These are phyloP conservation scores for Stylosanthes scabra DNA, from an alignment of 331 rosid species.

Conservation along the genomic window DNA sequence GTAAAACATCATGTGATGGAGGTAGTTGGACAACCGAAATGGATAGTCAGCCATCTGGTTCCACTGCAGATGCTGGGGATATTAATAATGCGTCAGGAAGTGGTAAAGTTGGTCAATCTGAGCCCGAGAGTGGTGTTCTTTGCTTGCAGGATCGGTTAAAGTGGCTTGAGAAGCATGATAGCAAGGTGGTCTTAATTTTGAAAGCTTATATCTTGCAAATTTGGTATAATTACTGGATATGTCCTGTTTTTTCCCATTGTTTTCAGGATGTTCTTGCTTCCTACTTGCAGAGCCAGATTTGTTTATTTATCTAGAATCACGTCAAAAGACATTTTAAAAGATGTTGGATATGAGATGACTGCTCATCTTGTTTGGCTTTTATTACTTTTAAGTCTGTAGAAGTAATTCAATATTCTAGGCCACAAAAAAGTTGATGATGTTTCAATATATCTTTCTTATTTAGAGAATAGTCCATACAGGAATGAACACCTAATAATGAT, in stretches of 20 bases:
- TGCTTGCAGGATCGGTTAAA: constrained; percentile 68
- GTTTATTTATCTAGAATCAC: constrained; percentile 4
- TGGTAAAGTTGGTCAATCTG: constrained; percentile 63
- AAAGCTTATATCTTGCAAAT: constrained; percentile 13
- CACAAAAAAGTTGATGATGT: not conserved
- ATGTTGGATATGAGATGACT: not conserved
- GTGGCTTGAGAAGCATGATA: constrained; percentile 64
- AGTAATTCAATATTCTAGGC: not conserved
- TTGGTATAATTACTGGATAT: not conserved
- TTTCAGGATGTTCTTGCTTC: not conserved
- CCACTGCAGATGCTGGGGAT: constrained; percentile 55
- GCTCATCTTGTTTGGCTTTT: not conserved
- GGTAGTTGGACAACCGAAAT: constrained; percentile 64
- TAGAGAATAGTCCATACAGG: constrained; percentile 1
- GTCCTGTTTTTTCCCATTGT: not conserved
- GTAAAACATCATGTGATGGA: constrained; percentile 55
- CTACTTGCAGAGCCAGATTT: not conserved
- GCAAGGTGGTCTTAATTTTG: constrained; percentile 60
- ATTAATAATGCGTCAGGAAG: constrained; percentile 54
- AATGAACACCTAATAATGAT: not conserved
- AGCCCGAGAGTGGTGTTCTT: constrained; percentile 56
- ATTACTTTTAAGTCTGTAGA: not conserved
- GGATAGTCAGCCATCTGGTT: constrained; percentile 65
- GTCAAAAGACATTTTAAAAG: not conserved
- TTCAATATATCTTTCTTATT: not conserved